phyloP scores from a whole-genome alignment of 1,284 basidiomycete genomes.

The Malassezia nana region DNA sequence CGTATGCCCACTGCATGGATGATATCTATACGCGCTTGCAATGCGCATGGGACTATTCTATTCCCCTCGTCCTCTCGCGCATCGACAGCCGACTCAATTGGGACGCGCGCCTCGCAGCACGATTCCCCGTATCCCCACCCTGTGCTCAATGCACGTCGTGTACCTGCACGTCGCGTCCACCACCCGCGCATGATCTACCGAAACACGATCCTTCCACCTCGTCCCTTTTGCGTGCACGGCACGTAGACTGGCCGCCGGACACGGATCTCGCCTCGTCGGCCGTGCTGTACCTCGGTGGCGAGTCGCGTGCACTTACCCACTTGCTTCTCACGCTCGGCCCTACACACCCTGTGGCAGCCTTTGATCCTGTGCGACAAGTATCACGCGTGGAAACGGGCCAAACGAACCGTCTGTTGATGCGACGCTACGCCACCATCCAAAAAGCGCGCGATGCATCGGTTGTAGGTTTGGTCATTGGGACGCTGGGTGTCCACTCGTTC shows the following conservation, averaged over 20 bases:
- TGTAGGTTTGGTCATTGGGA: slow-evolving; percentile 88
- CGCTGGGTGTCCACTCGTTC: slow-evolving; percentile 62
- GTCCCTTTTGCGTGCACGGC: slow-evolving; percentile 4
- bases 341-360: slow-evolving; percentile 56
- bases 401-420: slow-evolving; percentile 74
- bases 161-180: background rate
- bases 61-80: slow-evolving; percentile 22
- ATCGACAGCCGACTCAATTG: slow-evolving; percentile 33
- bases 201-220: background rate
- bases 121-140: background rate
- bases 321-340: slow-evolving; percentile 53
- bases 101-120: slow-evolving; percentile 12
- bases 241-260: background rate
- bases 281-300: slow-evolving; percentile 73
- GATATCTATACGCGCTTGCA: slow-evolving; percentile 19
- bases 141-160: background rate
- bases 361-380: slow-evolving; percentile 57
- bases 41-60: slow-evolving; percentile 49
- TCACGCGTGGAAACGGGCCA: slow-evolving; percentile 54
- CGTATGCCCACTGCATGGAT: slow-evolving; percentile 55
- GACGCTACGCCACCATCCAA: slow-evolving; percentile 76
- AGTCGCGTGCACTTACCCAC: slow-evolving; percentile 73
- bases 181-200: background rate
- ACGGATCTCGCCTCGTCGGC: slow-evolving; percentile 38
- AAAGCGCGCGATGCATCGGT: slow-evolving; percentile 84